These are phyloP conservation scores for Lumnitzera racemosa DNA, from an alignment of 345 rosid genomes.

Conservation along the genomic window DNA sequence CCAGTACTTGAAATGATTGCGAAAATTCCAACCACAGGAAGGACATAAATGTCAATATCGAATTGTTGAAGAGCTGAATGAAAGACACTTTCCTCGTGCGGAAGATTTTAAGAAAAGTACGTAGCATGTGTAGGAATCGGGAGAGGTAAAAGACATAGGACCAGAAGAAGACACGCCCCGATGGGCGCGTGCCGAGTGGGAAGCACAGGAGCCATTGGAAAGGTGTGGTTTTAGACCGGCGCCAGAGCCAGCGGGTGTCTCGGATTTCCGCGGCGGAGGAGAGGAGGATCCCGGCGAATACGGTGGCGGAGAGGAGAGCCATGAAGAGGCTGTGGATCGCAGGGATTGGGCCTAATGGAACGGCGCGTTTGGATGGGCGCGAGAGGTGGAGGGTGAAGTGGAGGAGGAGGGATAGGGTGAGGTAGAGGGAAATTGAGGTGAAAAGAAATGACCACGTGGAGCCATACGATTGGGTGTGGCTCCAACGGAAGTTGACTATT, in stretches of 20 bases:
- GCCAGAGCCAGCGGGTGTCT: slow-evolving; percentile 84
- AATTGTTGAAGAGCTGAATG: slow-evolving; percentile 58
- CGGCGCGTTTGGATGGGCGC: slow-evolving; percentile 11
- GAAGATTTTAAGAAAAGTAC: slow-evolving; percentile 51
- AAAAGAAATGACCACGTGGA: slow-evolving; percentile 88
- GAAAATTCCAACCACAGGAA: slow-evolving; percentile 89
- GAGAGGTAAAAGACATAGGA: slow-evolving; percentile 78
- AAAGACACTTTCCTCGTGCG: slow-evolving; percentile 39
- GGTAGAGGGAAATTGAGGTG: slow-evolving; percentile 51
- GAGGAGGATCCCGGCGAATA: slow-evolving; percentile 71
- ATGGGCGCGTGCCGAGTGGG: slow-evolving; percentile 83
- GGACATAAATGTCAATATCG: slow-evolving; percentile 52
- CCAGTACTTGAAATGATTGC: slow-evolving; percentile 82
- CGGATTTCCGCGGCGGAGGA: slow-evolving; percentile 82
- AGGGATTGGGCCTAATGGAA: slow-evolving; percentile 68
- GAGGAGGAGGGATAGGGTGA: slow-evolving; percentile 37
- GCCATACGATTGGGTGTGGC: slow-evolving; percentile 73
- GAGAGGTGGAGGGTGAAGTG: slow-evolving; percentile 36
- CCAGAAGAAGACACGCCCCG: slow-evolving; percentile 98
- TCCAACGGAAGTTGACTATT: slow-evolving; percentile 79
- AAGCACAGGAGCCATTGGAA: slow-evolving; percentile 92
- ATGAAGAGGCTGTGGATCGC: slow-evolving; percentile 63
- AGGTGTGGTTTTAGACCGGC: slow-evolving; percentile 53
- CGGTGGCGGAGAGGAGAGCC: slow-evolving; percentile 54
- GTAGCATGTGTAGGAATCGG: slow-evolving; percentile 70